Conservation (phyloP, 805 yeast species). For the Candida schatavii region DNA sequence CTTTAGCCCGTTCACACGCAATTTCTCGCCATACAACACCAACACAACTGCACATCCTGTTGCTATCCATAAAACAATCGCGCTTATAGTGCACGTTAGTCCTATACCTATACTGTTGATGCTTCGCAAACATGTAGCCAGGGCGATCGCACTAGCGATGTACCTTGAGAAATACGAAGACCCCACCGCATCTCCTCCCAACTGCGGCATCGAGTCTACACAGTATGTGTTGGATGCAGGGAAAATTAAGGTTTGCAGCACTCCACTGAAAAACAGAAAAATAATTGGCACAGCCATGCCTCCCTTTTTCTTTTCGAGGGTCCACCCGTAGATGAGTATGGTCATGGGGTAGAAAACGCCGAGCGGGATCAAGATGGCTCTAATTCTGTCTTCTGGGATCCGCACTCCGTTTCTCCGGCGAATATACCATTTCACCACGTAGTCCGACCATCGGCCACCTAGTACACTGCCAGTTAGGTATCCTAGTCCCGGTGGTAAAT, state of each 20-base stretch:
- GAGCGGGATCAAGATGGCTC: slow-evolving; percentile 36
- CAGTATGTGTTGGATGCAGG: slow-evolving; percentile 57
- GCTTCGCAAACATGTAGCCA: slow-evolving; percentile 47
- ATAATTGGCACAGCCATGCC: slow-evolving; percentile 56
- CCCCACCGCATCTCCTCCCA: slow-evolving; percentile 55
- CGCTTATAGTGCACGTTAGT: slow-evolving; percentile 53
- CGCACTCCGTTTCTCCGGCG: slow-evolving; percentile 37
- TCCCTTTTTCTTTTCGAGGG: slow-evolving; percentile 45
- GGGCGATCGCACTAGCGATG: slow-evolving; percentile 49
- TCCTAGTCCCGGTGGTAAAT: slow-evolving; percentile 58
- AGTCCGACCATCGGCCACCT: slow-evolving; percentile 56
- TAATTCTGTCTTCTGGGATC: slow-evolving; percentile 52
- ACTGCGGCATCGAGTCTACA: slow-evolving; percentile 54
- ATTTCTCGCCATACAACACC: slow-evolving; percentile 37
- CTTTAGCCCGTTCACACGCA: slow-evolving; percentile 24
- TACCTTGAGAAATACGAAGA: slow-evolving; percentile 52
- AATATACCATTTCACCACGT: slow-evolving; percentile 42
- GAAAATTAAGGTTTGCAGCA: slow-evolving; percentile 50
- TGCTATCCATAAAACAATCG: slow-evolving; percentile 40
- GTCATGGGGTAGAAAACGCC: slow-evolving; percentile 46
- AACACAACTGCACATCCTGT: slow-evolving; percentile 28
- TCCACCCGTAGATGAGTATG: slow-evolving; percentile 54
- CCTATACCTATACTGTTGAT: slow-evolving; percentile 53
- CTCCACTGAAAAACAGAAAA: slow-evolving; percentile 45
- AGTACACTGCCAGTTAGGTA: slow-evolving; percentile 47